Conservation (phyloP, 140 eudicot species). For the Bidens hawaiensis region DNA sequence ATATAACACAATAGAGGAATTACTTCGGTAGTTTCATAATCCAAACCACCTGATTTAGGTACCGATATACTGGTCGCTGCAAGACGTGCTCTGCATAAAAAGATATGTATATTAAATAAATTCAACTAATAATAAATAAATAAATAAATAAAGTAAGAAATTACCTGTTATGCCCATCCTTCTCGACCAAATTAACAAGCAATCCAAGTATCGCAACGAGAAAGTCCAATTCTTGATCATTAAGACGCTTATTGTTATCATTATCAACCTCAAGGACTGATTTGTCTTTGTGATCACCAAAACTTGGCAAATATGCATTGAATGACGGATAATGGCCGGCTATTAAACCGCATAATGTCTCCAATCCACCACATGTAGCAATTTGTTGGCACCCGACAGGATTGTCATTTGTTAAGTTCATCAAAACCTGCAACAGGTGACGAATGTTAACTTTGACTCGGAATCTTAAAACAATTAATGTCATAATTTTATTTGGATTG, state of each 20-base stretch:
- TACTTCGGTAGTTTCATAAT: too few relatives aligned
- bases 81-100: constrained; percentile 64
- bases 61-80: constrained; percentile 66
- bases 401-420: constrained; percentile 92
- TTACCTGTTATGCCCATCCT: constrained; percentile 82
- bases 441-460: not conserved
- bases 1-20: too few relatives aligned
- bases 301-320: constrained; percentile 31
- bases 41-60: constrained; percentile 36
- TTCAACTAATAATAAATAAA: not conserved
- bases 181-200: constrained; percentile 92
- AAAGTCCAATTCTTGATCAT: constrained; percentile 81
- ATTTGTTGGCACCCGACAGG: constrained; percentile 86
- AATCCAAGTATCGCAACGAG: constrained; percentile 89
- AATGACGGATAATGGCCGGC: constrained; percentile 82
- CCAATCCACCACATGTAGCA: constrained; percentile 88
- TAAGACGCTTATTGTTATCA: constrained; percentile 44
- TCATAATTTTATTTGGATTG: too few relatives aligned
- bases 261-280: constrained; percentile 29
- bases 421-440: constrained; percentile 65
- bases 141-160: not conserved
- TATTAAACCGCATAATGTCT: constrained; percentile 69
- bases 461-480: not conserved
- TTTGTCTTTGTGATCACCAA: constrained; percentile 33
- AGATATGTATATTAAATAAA: not conserved